phyloP scores from a whole-genome alignment of 768 basidiomycete species.

The Erythrobasidium yunnanense region DNA sequence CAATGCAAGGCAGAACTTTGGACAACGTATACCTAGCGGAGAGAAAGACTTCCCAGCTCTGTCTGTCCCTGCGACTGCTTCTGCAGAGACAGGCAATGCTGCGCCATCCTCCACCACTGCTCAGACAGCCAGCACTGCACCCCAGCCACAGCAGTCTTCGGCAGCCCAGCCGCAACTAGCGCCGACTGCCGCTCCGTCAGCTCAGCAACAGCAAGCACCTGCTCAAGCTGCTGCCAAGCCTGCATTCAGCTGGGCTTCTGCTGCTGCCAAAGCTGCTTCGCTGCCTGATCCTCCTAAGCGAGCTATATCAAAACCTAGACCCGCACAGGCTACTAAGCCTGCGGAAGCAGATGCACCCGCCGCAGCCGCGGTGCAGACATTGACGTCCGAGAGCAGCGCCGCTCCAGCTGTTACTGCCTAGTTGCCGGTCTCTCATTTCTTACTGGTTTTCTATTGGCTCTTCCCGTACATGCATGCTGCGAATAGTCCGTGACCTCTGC shows the following conservation, averaged over 20 bases:
- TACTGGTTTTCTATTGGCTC: neutral
- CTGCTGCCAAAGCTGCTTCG: slow-evolving; percentile 20
- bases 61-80: neutral
- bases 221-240: neutral
- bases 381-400: neutral
- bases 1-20: too few relatives aligned
- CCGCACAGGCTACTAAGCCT: neutral
- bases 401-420: slow-evolving; percentile 11
- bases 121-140: too few relatives aligned
- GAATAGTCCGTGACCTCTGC: neutral
- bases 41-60: slow-evolving; percentile 22
- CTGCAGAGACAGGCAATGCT: too few relatives aligned
- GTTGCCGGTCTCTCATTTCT: neutral
- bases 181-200: neutral
- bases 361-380: neutral
- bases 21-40: slow-evolving; percentile 15
- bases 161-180: neutral
- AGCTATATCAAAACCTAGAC: neutral
- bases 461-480: neutral
- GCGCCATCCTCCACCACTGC: neutral
- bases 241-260: slow-evolving; percentile 22
- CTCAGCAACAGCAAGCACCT: neutral
- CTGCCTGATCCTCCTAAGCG: slow-evolving; percentile 21
- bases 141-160: neutral
- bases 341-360: neutral